phyloP scores from a whole-genome alignment of 2,329 filamentous ascomycete genomes.

The Pseudocercospora eumusae region DNA sequence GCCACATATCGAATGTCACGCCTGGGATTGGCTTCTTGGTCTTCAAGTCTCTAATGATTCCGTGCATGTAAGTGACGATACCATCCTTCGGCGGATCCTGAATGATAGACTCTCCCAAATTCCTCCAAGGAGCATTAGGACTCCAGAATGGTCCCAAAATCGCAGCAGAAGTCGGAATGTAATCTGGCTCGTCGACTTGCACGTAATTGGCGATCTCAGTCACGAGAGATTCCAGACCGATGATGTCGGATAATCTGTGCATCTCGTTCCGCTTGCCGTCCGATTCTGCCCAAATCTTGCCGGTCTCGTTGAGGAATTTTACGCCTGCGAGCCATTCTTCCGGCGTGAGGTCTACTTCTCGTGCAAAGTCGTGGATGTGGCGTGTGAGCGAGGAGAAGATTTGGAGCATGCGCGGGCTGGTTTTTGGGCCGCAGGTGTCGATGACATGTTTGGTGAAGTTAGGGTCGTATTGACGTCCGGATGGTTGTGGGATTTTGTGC shows the following conservation, averaged over 20 bases:
- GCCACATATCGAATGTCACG: slow-evolving; percentile 77
- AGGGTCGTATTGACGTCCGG: slow-evolving; percentile 63
- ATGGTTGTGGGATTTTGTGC: slow-evolving; percentile 6
- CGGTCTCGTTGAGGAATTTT: slow-evolving; percentile 65
- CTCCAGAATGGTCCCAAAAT: slow-evolving; percentile 81
- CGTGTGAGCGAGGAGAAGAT: slow-evolving; percentile 65
- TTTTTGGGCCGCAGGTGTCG: slow-evolving; percentile 70
- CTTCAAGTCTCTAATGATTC: slow-evolving; percentile 63
- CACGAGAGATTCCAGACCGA: slow-evolving; percentile 70
- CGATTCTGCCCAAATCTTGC: slow-evolving; percentile 9
- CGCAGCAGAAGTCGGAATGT: slow-evolving; percentile 69
- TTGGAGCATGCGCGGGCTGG: slow-evolving; percentile 63
- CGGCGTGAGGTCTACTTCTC: slow-evolving; percentile 73
- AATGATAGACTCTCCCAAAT: slow-evolving; percentile 66
- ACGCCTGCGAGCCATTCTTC: slow-evolving; percentile 78
- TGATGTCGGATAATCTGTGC: slow-evolving; percentile 70
- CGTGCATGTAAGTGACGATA: slow-evolving; percentile 67
- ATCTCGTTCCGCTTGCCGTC: slow-evolving; percentile 65
- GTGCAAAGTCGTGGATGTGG: slow-evolving; percentile 76
- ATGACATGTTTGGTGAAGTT: slow-evolving; percentile 74
- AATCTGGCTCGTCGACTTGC: slow-evolving; percentile 61
- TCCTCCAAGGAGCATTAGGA: slow-evolving; percentile 68
- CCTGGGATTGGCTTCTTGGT: slow-evolving; percentile 65
- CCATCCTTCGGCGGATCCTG: slow-evolving; percentile 62
- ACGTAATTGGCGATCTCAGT: slow-evolving; percentile 66